Conservation (phyloP, 257 asterid genomes). For the Handroanthus guayacan region DNA sequence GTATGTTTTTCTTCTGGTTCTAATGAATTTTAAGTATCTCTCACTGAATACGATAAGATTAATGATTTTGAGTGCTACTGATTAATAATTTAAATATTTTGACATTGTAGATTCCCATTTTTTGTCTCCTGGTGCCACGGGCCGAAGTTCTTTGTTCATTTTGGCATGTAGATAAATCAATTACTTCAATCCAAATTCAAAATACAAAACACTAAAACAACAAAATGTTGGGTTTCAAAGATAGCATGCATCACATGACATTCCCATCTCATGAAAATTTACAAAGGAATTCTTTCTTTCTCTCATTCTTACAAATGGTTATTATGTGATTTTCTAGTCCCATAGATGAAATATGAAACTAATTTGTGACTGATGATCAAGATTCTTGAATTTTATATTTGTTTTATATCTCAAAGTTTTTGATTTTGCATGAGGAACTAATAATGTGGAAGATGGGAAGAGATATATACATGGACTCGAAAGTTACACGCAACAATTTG, state of each 20-base stretch:
- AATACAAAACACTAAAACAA: too few relatives aligned
- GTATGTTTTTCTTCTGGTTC: too few relatives aligned
- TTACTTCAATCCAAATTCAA: too few relatives aligned
- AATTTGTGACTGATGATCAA: background rate
- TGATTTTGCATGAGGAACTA: background rate
- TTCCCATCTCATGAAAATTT: background rate
- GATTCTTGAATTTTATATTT: background rate
- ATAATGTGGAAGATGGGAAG: background rate
- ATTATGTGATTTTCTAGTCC: background rate
- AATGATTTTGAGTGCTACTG: too few relatives aligned
- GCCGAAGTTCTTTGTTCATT: too few relatives aligned
- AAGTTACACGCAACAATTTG: slow-evolving; percentile 17
- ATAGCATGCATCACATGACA: background rate
- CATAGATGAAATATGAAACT: background rate
- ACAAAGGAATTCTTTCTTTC: slow-evolving; percentile 15
- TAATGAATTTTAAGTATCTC: too few relatives aligned
- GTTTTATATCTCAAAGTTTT: background rate
- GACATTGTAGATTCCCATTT: too few relatives aligned
- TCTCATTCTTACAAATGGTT: background rate
- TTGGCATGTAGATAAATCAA: too few relatives aligned
- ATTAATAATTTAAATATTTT: too few relatives aligned
- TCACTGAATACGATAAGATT: too few relatives aligned
- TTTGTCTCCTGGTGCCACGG: too few relatives aligned
- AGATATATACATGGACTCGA: background rate
- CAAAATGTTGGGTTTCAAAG: background rate